Conservation (phyloP, 2,329 filamentous ascomycete species). For the Lizonia empirigonia region DNA sequence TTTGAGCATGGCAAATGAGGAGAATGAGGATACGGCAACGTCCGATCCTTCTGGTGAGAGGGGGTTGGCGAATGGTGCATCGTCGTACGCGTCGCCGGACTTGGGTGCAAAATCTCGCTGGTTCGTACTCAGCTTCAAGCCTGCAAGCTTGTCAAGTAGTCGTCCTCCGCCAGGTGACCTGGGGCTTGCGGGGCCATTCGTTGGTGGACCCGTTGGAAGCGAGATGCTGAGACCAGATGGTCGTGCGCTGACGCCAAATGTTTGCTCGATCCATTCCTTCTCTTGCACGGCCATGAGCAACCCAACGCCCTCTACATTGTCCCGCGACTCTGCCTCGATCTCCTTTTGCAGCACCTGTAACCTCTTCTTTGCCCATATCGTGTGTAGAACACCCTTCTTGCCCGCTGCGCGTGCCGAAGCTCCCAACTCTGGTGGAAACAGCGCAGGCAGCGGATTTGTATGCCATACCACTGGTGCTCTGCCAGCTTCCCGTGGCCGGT, state of each 20-base stretch:
- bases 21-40: slow-evolving; percentile 61
- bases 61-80: slow-evolving; percentile 50
- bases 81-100: slow-evolving; percentile 23
- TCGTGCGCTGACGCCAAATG: slow-evolving; percentile 68
- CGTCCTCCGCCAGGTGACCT: slow-evolving; percentile 68
- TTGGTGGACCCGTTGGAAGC: slow-evolving; percentile 46
- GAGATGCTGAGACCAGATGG: slow-evolving; percentile 49
- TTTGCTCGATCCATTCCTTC: slow-evolving; percentile 81
- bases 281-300: slow-evolving; percentile 84
- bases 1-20: slow-evolving; percentile 63
- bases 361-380: slow-evolving; percentile 86
- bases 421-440: slow-evolving; percentile 79
- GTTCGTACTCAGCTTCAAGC: slow-evolving; percentile 77
- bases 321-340: slow-evolving; percentile 73
- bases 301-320: slow-evolving; percentile 80
- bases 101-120: slow-evolving; percentile 65
- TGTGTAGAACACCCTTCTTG: slow-evolving; percentile 83
- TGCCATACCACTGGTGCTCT: slow-evolving; percentile 57
- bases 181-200: slow-evolving; percentile 65
- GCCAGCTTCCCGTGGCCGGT: slow-evolving; percentile 53
- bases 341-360: slow-evolving; percentile 76
- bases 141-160: slow-evolving; percentile 78
- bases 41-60: slow-evolving; percentile 68
- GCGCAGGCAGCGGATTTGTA: slow-evolving; percentile 82
- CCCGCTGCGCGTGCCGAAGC: slow-evolving; percentile 69